Evolutionary conservation across 208 protist species (phyloP), one percentile per base, ranked within the genome.

Genomic region (Trypanosoma lewisi): DNA sequence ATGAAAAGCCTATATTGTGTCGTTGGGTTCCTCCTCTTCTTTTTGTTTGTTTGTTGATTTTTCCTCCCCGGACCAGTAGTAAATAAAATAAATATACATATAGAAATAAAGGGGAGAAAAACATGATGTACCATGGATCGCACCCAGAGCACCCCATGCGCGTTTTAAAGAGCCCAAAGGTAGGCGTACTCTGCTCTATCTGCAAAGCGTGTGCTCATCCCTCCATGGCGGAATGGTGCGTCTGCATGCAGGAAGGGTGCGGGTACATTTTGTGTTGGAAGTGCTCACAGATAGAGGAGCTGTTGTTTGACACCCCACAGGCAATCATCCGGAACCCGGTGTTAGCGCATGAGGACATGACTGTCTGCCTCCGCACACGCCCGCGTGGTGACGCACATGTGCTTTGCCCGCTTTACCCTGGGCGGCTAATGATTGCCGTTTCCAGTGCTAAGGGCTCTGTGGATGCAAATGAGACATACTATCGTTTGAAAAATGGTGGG

Each of bases 221-320:
- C 23, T 76, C 81, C 0, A 73, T 79, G 52, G 68, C 72, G 57
- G 66, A 66, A 33, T 93, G 87, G 87, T 85, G 78, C 42, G 23
- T 51, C 37, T 93, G 87, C 71, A 53, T 57, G 9, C 70, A 75
- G 6, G 55, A 70, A 17, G 52, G 57, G 6, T 93, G 87, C 39
- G 64, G 64, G 36, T 82, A 78, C 25, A 48, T 86, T 2, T 64
- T 94, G 4, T 94, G 87, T 52, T 65, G 65, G 42, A 94, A 94
- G 71, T 94, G 87, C 72, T 85, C 89, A 53, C 73, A 83, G 36
- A 82, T 94, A 50, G 71, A 91, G 11, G 83, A 94, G 60, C 53
- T 74, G 37, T 61, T 91, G 44, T 75, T 94, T 28, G 62, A 74
- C 8, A 41, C 56, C 19, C 67, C 70, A 21, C 80, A 89, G 72